Percentiles rank a stretch among this genome's conserved stretches.
These are phyloP conservation scores for Microcyclosporella mali DNA, from an alignment of 2,329 filamentous ascomycete species.

Conservation along the genomic window DNA sequence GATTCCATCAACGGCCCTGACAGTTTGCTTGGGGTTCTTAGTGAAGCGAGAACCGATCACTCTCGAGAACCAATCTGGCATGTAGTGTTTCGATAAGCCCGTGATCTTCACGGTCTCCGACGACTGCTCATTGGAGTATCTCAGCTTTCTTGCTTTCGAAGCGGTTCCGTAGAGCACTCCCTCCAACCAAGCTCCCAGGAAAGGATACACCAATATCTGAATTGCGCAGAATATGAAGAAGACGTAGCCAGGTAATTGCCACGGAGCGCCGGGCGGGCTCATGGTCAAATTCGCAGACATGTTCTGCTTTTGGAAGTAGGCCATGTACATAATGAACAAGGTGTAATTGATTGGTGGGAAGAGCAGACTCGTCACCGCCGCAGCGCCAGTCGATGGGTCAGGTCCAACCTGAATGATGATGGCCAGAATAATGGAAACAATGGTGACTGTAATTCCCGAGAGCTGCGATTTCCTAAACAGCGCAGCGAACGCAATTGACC, in stretches of 20 bases:
- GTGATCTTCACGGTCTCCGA: constrained; percentile 60
- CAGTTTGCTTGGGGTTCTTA: constrained; percentile 53
- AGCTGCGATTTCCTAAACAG: constrained; percentile 86
- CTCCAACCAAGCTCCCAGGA: constrained; percentile 70
- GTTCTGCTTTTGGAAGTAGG: constrained; percentile 64
- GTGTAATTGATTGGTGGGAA: constrained; percentile 88
- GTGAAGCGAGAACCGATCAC: constrained; percentile 42
- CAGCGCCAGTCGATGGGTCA: constrained; percentile 55
- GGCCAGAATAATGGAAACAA: constrained; percentile 67
- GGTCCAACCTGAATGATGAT: constrained; percentile 74
- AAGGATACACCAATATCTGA: constrained; percentile 71
- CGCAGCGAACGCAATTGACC: constrained; percentile 72
- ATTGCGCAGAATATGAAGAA: constrained; percentile 72
- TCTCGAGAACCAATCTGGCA: constrained; percentile 54
- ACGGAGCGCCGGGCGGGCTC: constrained; percentile 52
- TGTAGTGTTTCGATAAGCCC: constrained; percentile 72
- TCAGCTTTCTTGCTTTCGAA: constrained; percentile 46
- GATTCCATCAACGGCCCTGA: constrained; percentile 72
- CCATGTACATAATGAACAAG: constrained; percentile 71
- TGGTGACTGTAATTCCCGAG: constrained; percentile 72
- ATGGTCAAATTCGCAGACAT: constrained; percentile 55
- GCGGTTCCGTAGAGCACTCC: constrained; percentile 68
- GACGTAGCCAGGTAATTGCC: constrained; percentile 64
- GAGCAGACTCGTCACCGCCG: constrained; percentile 64
- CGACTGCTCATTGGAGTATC: constrained; percentile 21